Evolutionary conservation across 129 eudicot genomes (phyloP), one percentile per base, ranked within the genome.

Genomic region (Saposhnikovia divaricata): DNA sequence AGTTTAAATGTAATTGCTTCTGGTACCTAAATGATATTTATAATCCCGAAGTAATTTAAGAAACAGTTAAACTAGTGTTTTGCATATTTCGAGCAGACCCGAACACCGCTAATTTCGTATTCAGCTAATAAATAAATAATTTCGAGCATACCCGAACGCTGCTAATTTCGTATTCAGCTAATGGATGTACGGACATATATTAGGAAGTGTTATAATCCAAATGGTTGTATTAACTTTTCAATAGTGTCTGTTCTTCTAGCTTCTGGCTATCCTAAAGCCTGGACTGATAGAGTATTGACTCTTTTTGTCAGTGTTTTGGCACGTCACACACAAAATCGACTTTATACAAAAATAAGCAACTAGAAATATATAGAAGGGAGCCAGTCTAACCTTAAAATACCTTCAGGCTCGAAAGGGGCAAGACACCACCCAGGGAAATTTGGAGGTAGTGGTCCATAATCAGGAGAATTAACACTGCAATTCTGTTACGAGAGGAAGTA

Each of bases 351-450:
- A 79, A 31, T 11, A 79, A 68, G 4, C 28, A 55, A 76, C 59
- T 74, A 9, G 37, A 69, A 38, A 34, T 57, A 66, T 14, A 74
- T 10, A 46, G 42, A 47, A 31, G 79, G 63, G 44, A 75, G 76
- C 12, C 23, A 14, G 9, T 19, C 76, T 73, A 61, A 93, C 98
- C 98, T 93, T 83, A 91, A 77, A 31, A 94, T 85, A 75, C 98
- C 98, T 86, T 94, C 98, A 43, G 98, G 98, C 81, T 94, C 98
- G 89, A 91, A 94, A 47, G 98, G 98, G 82, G 98, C 93, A 83
- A 94, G 89, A 74, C 98, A 94, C 98, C 97, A 94, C 76, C 83
- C 89, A 79, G 98, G 96, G 77, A 91, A 80, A 83, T 90, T 87
- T 81, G 91, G 86, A 66, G 98, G 97, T 47, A 86, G 84, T 77